Evolutionary conservation across 2,329 filamentous ascomycete genomes (phyloP).

Genomic region (Aspergillus puulaauensis): DNA sequence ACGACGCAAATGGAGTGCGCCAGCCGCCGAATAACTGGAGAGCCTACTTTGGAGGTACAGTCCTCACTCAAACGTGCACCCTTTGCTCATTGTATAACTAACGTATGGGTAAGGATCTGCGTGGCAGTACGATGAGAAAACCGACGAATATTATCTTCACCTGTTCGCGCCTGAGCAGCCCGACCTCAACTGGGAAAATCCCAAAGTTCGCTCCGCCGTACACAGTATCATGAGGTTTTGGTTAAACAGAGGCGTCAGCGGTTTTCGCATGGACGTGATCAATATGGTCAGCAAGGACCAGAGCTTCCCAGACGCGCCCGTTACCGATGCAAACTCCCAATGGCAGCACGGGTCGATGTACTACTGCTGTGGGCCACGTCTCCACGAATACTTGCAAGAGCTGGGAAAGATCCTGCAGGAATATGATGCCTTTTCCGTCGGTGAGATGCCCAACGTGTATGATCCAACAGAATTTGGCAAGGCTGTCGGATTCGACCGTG

Average conservation of each 20-base stretch:
- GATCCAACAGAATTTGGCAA: slow-evolving; percentile 50
- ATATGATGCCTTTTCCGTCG: slow-evolving; percentile 60
- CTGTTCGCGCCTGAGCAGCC: slow-evolving; percentile 74
- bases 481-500: slow-evolving; percentile 46
- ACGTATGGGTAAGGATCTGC: slow-evolving; percentile 26
- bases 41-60: slow-evolving; percentile 33
- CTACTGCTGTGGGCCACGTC: slow-evolving; percentile 55
- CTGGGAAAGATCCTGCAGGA: slow-evolving; percentile 53
- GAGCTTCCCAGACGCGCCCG: slow-evolving; percentile 48
- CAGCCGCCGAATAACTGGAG: slow-evolving; percentile 71
- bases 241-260: slow-evolving; percentile 70
- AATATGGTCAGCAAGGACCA: slow-evolving; percentile 68
- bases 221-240: slow-evolving; percentile 73
- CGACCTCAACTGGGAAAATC: slow-evolving; percentile 80
- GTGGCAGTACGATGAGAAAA: slow-evolving; percentile 65
- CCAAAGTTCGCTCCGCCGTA: slow-evolving; percentile 64
- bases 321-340: slow-evolving; percentile 45
- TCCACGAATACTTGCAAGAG: slow-evolving; percentile 58
- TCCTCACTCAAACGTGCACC: no score
- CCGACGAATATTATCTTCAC: slow-evolving; percentile 72
- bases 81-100: no score
- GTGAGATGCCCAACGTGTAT: slow-evolving; percentile 52
- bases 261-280: slow-evolving; percentile 71
- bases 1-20: slow-evolving; percentile 57
- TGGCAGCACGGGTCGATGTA: slow-evolving; percentile 41